phyloP scores from a whole-genome alignment of 345 rosid genomes.

The Pistacia vera region DNA sequence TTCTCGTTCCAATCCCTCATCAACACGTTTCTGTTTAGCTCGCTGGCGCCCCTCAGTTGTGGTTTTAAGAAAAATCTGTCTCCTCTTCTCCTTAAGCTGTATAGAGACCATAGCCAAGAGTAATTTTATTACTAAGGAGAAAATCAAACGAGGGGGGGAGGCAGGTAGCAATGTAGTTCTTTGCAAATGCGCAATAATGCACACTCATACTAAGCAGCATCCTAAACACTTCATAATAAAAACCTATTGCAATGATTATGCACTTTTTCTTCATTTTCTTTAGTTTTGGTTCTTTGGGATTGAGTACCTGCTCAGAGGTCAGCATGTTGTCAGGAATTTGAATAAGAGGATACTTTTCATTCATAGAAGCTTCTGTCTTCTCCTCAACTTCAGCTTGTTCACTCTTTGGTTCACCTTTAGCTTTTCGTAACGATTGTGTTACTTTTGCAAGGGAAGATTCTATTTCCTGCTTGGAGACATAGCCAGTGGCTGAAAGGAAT shows the following conservation, averaged over 20 bases:
- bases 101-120: not conserved
- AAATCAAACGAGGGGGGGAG: not conserved
- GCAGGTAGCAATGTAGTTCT: not conserved
- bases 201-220: not conserved
- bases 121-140: not conserved
- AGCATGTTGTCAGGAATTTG: conserved; percentile 75
- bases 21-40: conserved; percentile 88
- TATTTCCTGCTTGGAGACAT: conserved; percentile 79
- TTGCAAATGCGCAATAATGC: not conserved
- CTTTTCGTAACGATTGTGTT: conserved; percentile 73
- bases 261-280: not conserved
- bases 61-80: conserved; percentile 82
- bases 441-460: conserved; percentile 64
- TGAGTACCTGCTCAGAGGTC: conserved; percentile 77
- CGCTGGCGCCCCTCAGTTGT: conserved; percentile 84
- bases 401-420: conserved; percentile 78
- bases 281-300: not conserved
- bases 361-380: conserved; percentile 51
- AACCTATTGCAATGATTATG: not conserved
- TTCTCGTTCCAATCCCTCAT: conserved; percentile 83
- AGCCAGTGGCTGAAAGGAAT: conserved; percentile 82
- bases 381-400: conserved; percentile 81
- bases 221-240: conserved; percentile 2
- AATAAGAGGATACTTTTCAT: conserved; percentile 76
- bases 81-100: conserved; percentile 88